Evolutionary conservation across 2,329 filamentous ascomycete genomes (phyloP).

Genomic region (Teratosphaeria gauchensis): DNA sequence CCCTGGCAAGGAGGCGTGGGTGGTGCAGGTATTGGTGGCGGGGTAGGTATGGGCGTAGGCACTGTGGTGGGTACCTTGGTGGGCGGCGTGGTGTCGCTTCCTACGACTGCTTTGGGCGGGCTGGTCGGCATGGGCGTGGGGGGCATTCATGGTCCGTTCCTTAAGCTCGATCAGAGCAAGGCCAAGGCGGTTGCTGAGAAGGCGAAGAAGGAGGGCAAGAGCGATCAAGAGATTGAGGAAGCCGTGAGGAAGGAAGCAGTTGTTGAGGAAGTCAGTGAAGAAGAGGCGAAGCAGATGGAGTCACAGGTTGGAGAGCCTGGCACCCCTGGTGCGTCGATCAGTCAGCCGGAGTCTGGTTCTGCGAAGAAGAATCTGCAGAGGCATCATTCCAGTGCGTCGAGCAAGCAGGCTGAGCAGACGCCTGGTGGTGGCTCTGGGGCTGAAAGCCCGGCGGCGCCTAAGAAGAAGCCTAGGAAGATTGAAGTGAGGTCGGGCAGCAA

Average conservation of each 20-base stretch:
- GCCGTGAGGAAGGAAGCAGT: conserved; percentile 5
- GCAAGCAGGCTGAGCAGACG: not conserved
- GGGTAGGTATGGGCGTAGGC: conserved; percentile 32
- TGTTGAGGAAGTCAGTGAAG: not conserved
- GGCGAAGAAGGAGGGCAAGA: conserved; percentile 14
- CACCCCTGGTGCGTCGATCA: not conserved
- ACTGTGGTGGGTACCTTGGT: conserved; percentile 33
- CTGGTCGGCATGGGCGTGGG: conserved; percentile 33
- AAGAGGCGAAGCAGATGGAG: not conserved
- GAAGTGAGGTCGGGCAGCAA: conserved; percentile 5
- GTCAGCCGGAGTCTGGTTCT: conserved; percentile 2
- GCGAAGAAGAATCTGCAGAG: conserved; percentile 3
- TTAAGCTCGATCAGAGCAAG: conserved; percentile 27
- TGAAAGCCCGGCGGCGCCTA: not conserved
- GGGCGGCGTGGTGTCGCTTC: conserved; percentile 30
- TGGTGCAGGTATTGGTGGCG: conserved; percentile 34
- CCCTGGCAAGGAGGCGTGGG: conserved; percentile 33
- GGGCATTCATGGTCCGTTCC: conserved; percentile 33
- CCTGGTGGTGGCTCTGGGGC: not conserved
- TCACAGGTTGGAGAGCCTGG: not conserved
- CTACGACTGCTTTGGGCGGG: conserved; percentile 30
- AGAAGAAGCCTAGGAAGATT: conserved; percentile 9
- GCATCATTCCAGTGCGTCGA: conserved; percentile 1
- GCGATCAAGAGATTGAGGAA: conserved; percentile 5
- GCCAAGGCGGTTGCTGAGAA: conserved; percentile 3